These are phyloP conservation scores for Nicotiana sylvestris DNA, from an alignment of 257 asterid species.

Conservation along the genomic window DNA sequence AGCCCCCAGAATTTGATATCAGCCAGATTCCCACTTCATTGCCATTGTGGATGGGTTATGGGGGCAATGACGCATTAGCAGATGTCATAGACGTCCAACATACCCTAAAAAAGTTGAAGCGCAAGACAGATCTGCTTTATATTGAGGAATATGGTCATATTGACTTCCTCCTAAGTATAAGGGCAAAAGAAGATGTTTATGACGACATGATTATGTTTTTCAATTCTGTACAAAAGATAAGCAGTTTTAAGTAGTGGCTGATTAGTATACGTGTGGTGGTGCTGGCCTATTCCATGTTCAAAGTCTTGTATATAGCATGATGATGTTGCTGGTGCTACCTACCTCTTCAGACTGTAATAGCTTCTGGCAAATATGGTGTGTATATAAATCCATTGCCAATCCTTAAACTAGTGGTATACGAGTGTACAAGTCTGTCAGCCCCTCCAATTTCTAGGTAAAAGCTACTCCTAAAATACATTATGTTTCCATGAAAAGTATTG, in stretches of 20 bases:
- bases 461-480: background rate
- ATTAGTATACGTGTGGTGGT: background rate
- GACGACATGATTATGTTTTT: conserved; percentile 63
- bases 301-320: conserved; percentile 1
- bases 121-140: conserved; percentile 69
- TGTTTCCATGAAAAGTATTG: background rate
- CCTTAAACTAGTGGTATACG: background rate
- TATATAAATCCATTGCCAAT: background rate
- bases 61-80: conserved; percentile 84
- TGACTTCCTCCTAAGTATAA: conserved; percentile 75
- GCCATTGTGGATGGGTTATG: conserved; percentile 94
- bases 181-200: conserved; percentile 69
- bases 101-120: conserved; percentile 50
- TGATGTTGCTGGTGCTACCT: background rate
- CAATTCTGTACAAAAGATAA: conserved; percentile 32
- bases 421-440: background rate
- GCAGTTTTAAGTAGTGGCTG: conserved; percentile 17
- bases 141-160: conserved; percentile 85
- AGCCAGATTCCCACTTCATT: conserved; percentile 60
- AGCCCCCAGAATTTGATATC: conserved; percentile 76
- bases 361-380: background rate
- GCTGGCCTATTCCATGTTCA: conserved; percentile 2
- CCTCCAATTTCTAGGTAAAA: background rate
- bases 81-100: conserved; percentile 69
- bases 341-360: background rate